phyloP scores from a whole-genome alignment of 768 basidiomycete species.

The Leucosporidium yakuticum region DNA sequence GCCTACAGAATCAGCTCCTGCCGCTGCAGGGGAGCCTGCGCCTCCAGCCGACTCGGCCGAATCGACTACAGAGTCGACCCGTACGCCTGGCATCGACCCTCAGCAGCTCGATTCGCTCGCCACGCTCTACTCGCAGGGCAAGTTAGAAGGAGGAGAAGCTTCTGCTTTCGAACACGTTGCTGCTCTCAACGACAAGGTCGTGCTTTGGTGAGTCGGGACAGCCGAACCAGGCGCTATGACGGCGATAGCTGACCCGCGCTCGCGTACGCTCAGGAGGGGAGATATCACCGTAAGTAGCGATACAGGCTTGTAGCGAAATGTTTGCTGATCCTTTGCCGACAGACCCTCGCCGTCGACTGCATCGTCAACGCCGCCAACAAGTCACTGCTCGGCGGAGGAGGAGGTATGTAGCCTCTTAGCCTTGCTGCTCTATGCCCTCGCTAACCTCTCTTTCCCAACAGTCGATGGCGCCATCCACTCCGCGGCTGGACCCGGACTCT shows the following conservation, averaged over 20 bases:
- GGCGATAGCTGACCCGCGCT: not conserved
- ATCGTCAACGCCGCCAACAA: constrained; percentile 36
- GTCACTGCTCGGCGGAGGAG: constrained; percentile 24
- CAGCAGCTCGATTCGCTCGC: no score
- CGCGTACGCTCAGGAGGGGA: constrained; percentile 11
- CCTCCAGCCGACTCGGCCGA: no score
- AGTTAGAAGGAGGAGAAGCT: no score
- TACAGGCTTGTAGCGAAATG: not conserved
- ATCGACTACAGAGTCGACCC: no score
- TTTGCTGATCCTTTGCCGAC: not conserved
- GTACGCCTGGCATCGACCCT: no score
- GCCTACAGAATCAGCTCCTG: no score
- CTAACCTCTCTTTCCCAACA: not conserved
- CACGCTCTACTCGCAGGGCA: no score
- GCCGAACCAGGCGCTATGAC: not conserved
- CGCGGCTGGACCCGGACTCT: constrained; percentile 16
- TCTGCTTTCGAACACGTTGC: no score
- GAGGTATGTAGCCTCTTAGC: constrained; percentile 3
- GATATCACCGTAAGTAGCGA: constrained; percentile 21
- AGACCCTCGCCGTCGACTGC: constrained; percentile 27
- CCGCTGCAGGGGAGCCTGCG: no score
- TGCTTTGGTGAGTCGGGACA: constrained; percentile 11
- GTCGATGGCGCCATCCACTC: constrained; percentile 34
- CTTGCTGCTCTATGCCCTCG: not conserved
- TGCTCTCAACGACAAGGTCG: constrained; percentile 20